Conservation (phyloP, 2,329 filamentous ascomycete genomes). For the Aspergillus puulaauensis region DNA sequence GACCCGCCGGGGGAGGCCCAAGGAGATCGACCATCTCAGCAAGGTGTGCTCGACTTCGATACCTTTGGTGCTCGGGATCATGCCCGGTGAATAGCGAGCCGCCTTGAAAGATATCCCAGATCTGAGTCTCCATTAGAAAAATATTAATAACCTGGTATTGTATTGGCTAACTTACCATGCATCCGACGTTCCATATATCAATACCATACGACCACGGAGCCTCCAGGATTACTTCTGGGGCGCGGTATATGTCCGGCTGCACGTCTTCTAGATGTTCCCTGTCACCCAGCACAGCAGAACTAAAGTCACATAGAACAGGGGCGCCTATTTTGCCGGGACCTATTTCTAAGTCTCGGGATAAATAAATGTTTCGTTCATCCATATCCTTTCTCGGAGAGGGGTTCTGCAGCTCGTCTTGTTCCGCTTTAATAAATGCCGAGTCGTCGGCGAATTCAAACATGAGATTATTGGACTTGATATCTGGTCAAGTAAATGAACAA, state of each 20-base stretch:
- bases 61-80: slow-evolving; percentile 40
- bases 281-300: slow-evolving; percentile 43
- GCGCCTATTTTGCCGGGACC: slow-evolving; percentile 29
- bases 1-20: slow-evolving; percentile 38
- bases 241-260: slow-evolving; percentile 36
- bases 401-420: slow-evolving; percentile 39
- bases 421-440: slow-evolving; percentile 41
- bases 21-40: slow-evolving; percentile 51
- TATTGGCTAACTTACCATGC: neutral
- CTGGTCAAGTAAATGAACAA: slow-evolving; percentile 26
- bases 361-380: slow-evolving; percentile 44
- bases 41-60: slow-evolving; percentile 48
- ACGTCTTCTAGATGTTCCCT: slow-evolving; percentile 29
- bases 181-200: slow-evolving; percentile 39
- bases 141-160: slow-evolving; percentile 2
- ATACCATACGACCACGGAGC: slow-evolving; percentile 47
- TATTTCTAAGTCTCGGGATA: slow-evolving; percentile 36
- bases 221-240: slow-evolving; percentile 49
- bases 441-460: slow-evolving; percentile 45
- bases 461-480: slow-evolving; percentile 51
- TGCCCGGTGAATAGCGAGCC: slow-evolving; percentile 44
- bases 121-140: slow-evolving; percentile 28
- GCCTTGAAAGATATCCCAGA: slow-evolving; percentile 53
- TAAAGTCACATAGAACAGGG: slow-evolving; percentile 52
- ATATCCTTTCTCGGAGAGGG: slow-evolving; percentile 46